These are phyloP conservation scores for Phytophthora pluvialis DNA, from an alignment of 352 stramenopile genomes.

Conservation along the genomic window DNA sequence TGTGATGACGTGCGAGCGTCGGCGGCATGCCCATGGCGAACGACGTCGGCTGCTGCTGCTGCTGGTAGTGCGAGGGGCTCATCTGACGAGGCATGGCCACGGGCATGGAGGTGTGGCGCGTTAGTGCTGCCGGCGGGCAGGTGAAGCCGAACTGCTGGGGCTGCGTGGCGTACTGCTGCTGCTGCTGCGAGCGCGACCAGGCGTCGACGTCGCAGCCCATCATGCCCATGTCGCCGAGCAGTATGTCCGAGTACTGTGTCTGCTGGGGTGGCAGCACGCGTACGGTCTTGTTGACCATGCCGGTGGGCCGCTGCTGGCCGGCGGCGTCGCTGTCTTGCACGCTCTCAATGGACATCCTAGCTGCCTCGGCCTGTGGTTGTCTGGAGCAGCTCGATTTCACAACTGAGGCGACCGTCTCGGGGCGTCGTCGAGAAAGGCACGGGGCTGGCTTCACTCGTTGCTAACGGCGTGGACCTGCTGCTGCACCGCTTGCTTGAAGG, in stretches of 20 bases:
- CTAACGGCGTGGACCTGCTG: conserved; percentile 23
- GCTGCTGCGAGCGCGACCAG: conserved; percentile 48
- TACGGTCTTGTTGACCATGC: conserved; percentile 19
- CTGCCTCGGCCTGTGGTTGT: conserved; percentile 9
- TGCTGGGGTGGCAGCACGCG: conserved; percentile 25
- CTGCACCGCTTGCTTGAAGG: conserved; percentile 40
- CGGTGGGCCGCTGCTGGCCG: conserved; percentile 12
- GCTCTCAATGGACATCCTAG: conserved; percentile 57
- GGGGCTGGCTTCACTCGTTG: conserved; percentile 29
- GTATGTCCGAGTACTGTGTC: conserved; percentile 49
- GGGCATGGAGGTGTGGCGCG: conserved; percentile 72
- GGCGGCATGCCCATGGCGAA: conserved; percentile 45
- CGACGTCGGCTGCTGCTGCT: conserved; percentile 23
- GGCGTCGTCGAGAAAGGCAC: conserved; percentile 15
- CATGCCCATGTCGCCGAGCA: conserved; percentile 71
- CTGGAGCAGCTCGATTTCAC: conserved; percentile 31
- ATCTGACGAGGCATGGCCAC: conserved; percentile 55
- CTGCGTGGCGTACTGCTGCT: conserved; percentile 42
- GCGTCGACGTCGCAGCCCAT: conserved; percentile 71
- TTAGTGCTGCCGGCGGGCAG: conserved; percentile 62
- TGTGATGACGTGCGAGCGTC: conserved; percentile 70
- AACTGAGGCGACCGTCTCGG: conserved; percentile 38
- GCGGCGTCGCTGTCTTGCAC: conserved; percentile 27
- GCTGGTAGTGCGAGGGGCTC: conserved; percentile 28
- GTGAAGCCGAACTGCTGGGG: conserved; percentile 45